Evolutionary conservation across 441 rosid genomes (phyloP), one percentile per base, ranked within the genome.

Genomic region (Monsonia emarginata): DNA sequence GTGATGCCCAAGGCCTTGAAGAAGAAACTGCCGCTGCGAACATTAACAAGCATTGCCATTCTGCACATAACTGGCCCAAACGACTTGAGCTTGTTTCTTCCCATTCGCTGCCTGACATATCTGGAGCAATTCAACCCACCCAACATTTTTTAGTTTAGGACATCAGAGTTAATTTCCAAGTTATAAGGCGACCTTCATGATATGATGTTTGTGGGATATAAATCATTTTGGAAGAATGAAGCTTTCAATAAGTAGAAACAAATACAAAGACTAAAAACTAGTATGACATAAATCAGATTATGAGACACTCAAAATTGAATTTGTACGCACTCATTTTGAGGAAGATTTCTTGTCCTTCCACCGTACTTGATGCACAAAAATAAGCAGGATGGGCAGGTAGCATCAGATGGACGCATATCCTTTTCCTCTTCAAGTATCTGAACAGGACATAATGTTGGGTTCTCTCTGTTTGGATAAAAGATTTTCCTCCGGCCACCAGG

Each of bases 71-170:
- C 56, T 24, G 86, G 86, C 65, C 87, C 87, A 0, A 85, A 85
- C 65, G 87, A 85, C 72, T 85, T 83, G 48, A 85, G 80, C 67
- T 85, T 85, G 77, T 81, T 85, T 70, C 80, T 81, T 70, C 89
- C 89, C 89, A 85, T 85, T 0, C 83, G 72, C 78, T 83, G 90
- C 79, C 90, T 80, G 60, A 85, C 90, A 65, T 85, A 85, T 66
- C 87, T 83, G 82, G 18, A 71, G 66, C 71, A 66, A 36, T 13
- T 32, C 19, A 25, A 36, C 58, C 48, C 7, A 14, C 65, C 32
- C 54, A 13, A 14, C n/a, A n/a, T 18, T 61, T 21, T 30, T 22
- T 19, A 19, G 58, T 19, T 50, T 22, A 50, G 24, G 58, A 19
- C 22, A 46, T 19, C 19, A 46, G 8, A 46, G 19, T 46, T 13